phyloP scores from a whole-genome alignment of 2,329 filamentous ascomycete species.

The Fusarium sublunatum region DNA sequence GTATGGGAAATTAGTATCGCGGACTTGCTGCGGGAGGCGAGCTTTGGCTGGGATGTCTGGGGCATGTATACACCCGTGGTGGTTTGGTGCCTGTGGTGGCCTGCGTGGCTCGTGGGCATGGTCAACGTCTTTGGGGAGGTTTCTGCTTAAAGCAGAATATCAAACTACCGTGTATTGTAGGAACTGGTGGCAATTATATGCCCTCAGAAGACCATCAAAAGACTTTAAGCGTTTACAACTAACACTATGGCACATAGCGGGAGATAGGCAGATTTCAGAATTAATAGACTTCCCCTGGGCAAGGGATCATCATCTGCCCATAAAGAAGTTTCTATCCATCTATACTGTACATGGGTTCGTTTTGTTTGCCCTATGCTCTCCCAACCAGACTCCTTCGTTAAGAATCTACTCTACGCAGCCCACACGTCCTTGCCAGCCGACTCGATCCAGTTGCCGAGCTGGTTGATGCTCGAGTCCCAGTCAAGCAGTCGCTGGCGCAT shows the following conservation, averaged over 20 bases:
- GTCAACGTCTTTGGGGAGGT: slow-evolving; percentile 62
- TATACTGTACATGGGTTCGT: slow-evolving; percentile 46
- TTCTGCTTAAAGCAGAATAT: slow-evolving; percentile 25
- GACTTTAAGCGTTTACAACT: not conserved
- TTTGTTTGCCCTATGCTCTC: slow-evolving; percentile 27
- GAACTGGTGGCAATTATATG: not conserved
- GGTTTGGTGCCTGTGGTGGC: slow-evolving; percentile 97
- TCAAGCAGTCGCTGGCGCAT: slow-evolving; percentile 91
- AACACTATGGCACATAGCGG: not conserved
- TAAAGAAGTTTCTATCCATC: slow-evolving; percentile 43
- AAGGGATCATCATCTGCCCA: slow-evolving; percentile 36
- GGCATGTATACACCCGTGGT: slow-evolving; percentile 90
- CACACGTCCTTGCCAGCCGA: slow-evolving; percentile 93
- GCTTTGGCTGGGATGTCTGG: slow-evolving; percentile 90
- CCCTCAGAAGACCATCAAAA: not conserved
- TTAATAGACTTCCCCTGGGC: slow-evolving; percentile 40
- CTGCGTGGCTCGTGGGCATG: slow-evolving; percentile 81
- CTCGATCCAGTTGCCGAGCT: slow-evolving; percentile 97
- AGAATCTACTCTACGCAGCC: slow-evolving; percentile 71
- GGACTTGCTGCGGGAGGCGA: slow-evolving; percentile 75
- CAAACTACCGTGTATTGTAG: not conserved
- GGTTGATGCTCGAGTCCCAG: slow-evolving; percentile 96
- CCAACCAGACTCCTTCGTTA: slow-evolving; percentile 1
- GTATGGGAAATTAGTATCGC: slow-evolving; percentile 58
- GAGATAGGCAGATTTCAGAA: slow-evolving; percentile 28